Percentiles rank a stretch among this genome's conserved stretches.
Conservation (phyloP, 75 land plant species). For the Cupressus sempervirens region DNA sequence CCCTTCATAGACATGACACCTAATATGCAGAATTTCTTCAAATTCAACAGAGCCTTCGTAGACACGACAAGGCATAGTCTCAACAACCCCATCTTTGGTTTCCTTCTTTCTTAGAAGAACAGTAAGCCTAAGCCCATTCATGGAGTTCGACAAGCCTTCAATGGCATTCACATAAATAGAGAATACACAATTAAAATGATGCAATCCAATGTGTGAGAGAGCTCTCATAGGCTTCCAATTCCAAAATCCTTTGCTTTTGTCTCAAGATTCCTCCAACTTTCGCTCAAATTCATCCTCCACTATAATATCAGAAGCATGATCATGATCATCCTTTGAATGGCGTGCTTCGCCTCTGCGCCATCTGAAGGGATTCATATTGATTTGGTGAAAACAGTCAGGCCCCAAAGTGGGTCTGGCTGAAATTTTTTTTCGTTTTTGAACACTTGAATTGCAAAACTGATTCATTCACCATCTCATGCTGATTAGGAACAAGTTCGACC, state of each 20-base stretch:
- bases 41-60: conserved; percentile 79
- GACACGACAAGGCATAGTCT: conserved; percentile 85
- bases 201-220: conserved; percentile 77
- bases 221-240: conserved; percentile 95
- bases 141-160: too few relatives aligned
- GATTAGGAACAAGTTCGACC: too few relatives aligned
- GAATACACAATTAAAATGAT: too few relatives aligned
- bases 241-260: conserved; percentile 79
- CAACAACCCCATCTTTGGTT: too few relatives aligned
- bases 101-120: too few relatives aligned
- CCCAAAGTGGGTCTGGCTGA: too few relatives aligned
- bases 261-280: conserved; percentile 16
- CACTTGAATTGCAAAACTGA: too few relatives aligned
- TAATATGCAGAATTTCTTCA: conserved; percentile 73
- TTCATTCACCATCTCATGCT: too few relatives aligned
- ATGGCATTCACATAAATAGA: too few relatives aligned
- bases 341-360: conserved; percentile 7
- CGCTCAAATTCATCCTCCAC: neutral
- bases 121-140: too few relatives aligned
- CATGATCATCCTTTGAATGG: neutral
- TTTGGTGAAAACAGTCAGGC: too few relatives aligned
- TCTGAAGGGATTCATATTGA: conserved; percentile 1
- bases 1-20: conserved; percentile 71
- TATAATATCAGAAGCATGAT: neutral
- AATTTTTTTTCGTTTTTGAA: too few relatives aligned